These are phyloP conservation scores for Wilcoxina mikolae DNA, from an alignment of 495 filamentous ascomycete genomes.

Conservation along the genomic window DNA sequence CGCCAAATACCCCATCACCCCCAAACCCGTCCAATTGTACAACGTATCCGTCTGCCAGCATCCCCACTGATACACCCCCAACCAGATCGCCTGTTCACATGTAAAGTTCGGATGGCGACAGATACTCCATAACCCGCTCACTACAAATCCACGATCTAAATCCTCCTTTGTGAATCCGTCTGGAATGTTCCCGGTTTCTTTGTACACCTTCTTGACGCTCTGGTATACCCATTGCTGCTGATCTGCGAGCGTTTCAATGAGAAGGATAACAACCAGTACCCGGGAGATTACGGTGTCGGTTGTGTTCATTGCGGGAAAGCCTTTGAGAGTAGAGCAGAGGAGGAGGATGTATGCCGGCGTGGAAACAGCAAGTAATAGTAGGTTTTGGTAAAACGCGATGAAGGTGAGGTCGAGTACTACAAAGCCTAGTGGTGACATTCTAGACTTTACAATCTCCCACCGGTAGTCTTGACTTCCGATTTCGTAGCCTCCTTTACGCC, in stretches of 20 bases:
- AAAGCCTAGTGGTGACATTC: conserved; percentile 40
- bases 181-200: conserved; percentile 53
- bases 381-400: conserved; percentile 70
- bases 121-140: conserved; percentile 69
- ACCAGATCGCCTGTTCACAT: conserved; percentile 85
- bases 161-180: conserved; percentile 47
- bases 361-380: conserved; percentile 61
- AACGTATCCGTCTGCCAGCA: conserved; percentile 53
- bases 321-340: conserved; percentile 36
- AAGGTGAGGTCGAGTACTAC: conserved; percentile 76
- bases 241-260: conserved; percentile 70
- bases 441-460: conserved; percentile 39
- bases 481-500: conserved; percentile 82
- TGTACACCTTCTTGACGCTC: conserved; percentile 60
- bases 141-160: conserved; percentile 80
- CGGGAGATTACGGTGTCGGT: conserved; percentile 59
- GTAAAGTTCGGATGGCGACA: conserved; percentile 89
- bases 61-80: conserved; percentile 71
- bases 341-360: conserved; percentile 73
- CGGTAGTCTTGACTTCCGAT: conserved; percentile 88
- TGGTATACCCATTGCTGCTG: conserved; percentile 93
- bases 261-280: conserved; percentile 50
- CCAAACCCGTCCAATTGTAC: conserved; percentile 67
- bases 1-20: conserved; percentile 50
- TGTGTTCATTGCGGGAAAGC: conserved; percentile 28